Evolutionary conservation across 2,329 filamentous ascomycete species (phyloP).

Genomic region (Calonectria pseudoreteaudii): DNA sequence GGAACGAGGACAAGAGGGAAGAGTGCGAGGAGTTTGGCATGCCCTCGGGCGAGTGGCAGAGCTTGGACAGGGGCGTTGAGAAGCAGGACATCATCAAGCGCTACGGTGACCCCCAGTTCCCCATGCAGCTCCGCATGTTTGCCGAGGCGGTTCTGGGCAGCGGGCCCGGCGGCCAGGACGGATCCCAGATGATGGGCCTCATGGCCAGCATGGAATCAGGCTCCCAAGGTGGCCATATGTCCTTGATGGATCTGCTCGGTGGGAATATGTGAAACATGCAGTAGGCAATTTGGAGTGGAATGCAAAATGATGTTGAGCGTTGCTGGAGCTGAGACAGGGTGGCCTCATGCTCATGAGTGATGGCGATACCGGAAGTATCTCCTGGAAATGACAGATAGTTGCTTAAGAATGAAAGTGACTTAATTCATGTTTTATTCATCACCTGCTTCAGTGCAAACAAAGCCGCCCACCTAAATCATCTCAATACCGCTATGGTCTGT

Average conservation of each 20-base stretch:
- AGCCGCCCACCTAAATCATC: background rate
- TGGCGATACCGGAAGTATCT: background rate
- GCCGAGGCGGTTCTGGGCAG: conserved; percentile 53
- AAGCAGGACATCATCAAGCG: conserved; percentile 54
- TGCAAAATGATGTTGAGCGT: background rate
- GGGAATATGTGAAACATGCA: background rate
- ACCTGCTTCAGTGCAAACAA: background rate
- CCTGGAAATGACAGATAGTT: background rate
- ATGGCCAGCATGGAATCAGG: conserved; percentile 38
- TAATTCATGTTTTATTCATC: background rate
- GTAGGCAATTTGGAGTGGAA: background rate
- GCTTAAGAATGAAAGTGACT: background rate
- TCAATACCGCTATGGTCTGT: background rate
- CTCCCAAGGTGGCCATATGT: background rate
- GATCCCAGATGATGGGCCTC: conserved; percentile 37
- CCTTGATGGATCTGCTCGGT: conserved; percentile 7
- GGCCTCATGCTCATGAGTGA: background rate
- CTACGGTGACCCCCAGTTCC: conserved; percentile 57
- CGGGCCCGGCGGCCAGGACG: conserved; percentile 44
- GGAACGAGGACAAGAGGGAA: conserved; percentile 51
- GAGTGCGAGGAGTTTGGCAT: conserved; percentile 53
- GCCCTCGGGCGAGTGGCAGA: conserved; percentile 42
- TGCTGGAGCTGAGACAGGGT: background rate
- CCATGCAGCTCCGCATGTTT: conserved; percentile 64
- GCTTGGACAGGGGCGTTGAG: conserved; percentile 31